Percentiles rank a stretch among this genome's conserved stretches.
These are phyloP conservation scores for Fallopia convolvulus DNA, from an alignment of 148 eudicot species.

Conservation along the genomic window DNA sequence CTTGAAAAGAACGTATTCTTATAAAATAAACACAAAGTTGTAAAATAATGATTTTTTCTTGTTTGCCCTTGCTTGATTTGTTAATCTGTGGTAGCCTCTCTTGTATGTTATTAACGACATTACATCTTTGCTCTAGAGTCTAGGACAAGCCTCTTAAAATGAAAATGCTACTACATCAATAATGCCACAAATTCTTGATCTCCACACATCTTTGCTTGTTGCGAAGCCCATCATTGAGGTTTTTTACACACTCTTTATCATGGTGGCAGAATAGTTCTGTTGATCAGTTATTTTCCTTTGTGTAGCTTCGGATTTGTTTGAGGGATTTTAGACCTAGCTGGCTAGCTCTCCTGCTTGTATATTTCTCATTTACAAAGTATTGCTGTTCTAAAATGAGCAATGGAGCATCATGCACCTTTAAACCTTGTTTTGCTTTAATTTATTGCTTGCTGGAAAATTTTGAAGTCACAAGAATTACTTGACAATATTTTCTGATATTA, in stretches of 20 bases:
- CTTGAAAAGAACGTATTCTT: not conserved
- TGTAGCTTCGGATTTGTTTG: not conserved
- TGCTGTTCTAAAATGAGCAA: not conserved
- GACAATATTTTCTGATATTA: not conserved
- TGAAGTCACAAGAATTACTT: no score
- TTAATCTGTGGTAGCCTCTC: not conserved
- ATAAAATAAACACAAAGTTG: not conserved
- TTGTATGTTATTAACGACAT: not conserved
- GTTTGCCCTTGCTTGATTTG: not conserved
- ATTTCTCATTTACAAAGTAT: not conserved
- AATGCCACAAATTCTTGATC: no score
- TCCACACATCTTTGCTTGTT: no score
- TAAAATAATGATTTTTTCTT: not conserved
- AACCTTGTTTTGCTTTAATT: not conserved
- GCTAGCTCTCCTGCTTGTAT: not conserved
- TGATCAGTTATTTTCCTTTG: not conserved
- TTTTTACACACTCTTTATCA: not conserved
- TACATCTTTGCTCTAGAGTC: not conserved
- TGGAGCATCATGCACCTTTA: not conserved
- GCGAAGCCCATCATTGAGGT: not conserved
- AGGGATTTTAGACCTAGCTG: not conserved
- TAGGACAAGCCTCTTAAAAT: not conserved
- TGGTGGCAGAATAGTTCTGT: not conserved
- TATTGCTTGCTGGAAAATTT: not conserved
- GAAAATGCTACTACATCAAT: not conserved